Evolutionary conservation across 768 basidiomycete species (phyloP).

Genomic region (Leccinum longicurvipes): DNA sequence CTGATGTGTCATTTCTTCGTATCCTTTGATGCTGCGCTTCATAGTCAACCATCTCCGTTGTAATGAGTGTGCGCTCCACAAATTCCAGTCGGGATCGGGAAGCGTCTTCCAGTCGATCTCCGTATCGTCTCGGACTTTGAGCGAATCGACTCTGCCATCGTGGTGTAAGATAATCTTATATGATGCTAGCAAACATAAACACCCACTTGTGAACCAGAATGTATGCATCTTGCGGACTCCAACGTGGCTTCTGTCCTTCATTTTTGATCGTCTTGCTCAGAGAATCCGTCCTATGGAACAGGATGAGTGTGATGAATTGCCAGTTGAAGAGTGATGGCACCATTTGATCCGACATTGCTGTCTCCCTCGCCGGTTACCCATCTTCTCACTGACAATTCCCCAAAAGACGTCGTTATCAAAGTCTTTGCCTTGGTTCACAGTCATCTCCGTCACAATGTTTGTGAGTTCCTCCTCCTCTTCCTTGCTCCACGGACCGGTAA

Average conservation of each 20-base stretch:
- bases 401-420: conserved; percentile 81
- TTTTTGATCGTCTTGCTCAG: conserved; percentile 71
- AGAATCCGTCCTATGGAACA: conserved; percentile 62
- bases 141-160: conserved; percentile 58
- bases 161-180: not conserved
- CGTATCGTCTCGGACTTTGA: conserved; percentile 73
- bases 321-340: conserved; percentile 35
- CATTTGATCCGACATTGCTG: conserved; percentile 90
- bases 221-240: conserved; percentile 73
- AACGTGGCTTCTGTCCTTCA: conserved; percentile 65
- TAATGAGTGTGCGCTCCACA: conserved; percentile 79
- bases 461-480: conserved; percentile 77
- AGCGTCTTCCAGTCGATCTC: conserved; percentile 85
- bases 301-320: not conserved
- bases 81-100: conserved; percentile 71
- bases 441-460: conserved; percentile 72
- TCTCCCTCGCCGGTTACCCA: conserved; percentile 72
- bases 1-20: conserved; percentile 77
- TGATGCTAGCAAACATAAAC: not conserved
- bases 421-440: conserved; percentile 65
- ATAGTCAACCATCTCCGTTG: conserved; percentile 80
- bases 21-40: conserved; percentile 73
- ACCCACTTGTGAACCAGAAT: conserved; percentile 77
- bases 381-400: conserved; percentile 70
- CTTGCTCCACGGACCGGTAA: conserved; percentile 69